Evolutionary conservation across 345 rosid genomes (phyloP), one percentile per base, ranked within the genome.

Genomic region (Psidium guajava): DNA sequence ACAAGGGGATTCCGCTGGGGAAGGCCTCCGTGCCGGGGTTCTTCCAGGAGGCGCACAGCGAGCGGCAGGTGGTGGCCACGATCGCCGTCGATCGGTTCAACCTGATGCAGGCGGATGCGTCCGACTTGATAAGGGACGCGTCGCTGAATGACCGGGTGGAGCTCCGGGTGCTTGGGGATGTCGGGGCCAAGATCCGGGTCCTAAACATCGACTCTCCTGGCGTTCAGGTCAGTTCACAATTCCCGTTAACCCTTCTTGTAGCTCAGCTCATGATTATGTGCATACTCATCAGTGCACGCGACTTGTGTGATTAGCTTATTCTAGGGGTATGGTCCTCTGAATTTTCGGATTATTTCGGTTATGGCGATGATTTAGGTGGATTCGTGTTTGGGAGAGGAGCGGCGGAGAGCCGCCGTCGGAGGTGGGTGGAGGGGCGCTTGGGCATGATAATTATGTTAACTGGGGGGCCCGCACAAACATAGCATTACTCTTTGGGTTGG

Each of bases 111-210:
- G 95, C 94, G 1, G 91, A 95, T 84, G 98, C 98, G 24, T 90
- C 95, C 8, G 95, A 92, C 86, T 89, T 97, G 57, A 91, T 97
- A 32, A 89, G 91, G 86, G 98, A 97, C 80, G 99, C 99, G 52
- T 93, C 98, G 1, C 88, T 96, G 82, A 96, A 95, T 85, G 99
- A 96, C 88, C 89, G 95, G 14, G 97, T 96, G 11, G 98, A 96
- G 89, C 94, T 97, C 82, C 87, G 94, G 80, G 93, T 97, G 59
- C 88, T 93, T 5, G 99, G 99, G 13, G 96, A 94, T 74, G 95
- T 97, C 74, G 93, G 96, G 25, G 99, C 98, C 36, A 96, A 93
- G 98, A 95, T 97, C 94, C 98, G 99, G 10, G 93, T 95, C 87
- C 86, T 97, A 86, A 89, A 90, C 86, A 91, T 97, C 82, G 98